A percentile compares a stretch with the other conserved stretches of the same genome.
Evolutionary conservation across 163 green algal species (phyloP).

Genomic region (Scenedesmus sp.): DNA sequence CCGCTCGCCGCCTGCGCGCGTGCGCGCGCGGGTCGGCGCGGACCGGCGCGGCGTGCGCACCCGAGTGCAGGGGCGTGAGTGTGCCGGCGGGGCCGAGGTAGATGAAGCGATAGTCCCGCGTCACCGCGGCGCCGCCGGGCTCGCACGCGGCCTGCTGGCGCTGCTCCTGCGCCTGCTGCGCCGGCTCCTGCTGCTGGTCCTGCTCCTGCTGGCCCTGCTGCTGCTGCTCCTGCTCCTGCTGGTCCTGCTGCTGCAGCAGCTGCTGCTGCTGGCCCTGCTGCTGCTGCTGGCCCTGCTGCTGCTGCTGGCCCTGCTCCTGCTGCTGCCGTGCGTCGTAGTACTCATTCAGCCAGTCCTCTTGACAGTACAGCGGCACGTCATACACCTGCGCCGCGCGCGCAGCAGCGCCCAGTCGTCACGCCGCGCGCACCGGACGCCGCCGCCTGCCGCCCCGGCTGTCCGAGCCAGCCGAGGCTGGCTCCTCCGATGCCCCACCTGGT

Average conservation of each 20-base stretch:
- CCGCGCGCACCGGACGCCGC: neutral
- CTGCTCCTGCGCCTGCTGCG: neutral
- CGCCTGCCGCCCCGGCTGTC: too few species aligned
- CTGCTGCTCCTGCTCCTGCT: neutral
- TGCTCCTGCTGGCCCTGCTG: neutral
- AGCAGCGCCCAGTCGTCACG: neutral
- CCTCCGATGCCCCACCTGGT: slow-evolving; percentile 48
- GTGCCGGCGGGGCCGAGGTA: slow-evolving; percentile 83
- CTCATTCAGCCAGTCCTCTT: slow-evolving; percentile 95
- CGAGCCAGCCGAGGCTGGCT: too few species aligned
- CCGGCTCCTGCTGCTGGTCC: neutral
- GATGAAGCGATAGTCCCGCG: slow-evolving; percentile 88
- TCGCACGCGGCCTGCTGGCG: too few species aligned
- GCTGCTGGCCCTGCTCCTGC: slow-evolving; percentile 2
- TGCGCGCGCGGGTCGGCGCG: too few species aligned
- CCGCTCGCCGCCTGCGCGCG: slow-evolving; percentile 31
- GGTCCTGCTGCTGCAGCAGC: neutral
- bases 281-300: neutral
- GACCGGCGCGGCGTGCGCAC: too few species aligned
- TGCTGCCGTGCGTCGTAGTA: slow-evolving; percentile 69
- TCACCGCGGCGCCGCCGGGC: too few species aligned
- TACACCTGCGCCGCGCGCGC: slow-evolving; percentile 67
- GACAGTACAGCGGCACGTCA: slow-evolving; percentile 75
- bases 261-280: neutral
- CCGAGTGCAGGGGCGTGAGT: slow-evolving; percentile 85